Percentiles rank a stretch among this genome's conserved stretches.
Conservation (phyloP, 441 rosid species). For the Cnidoscolus chayamansa region DNA sequence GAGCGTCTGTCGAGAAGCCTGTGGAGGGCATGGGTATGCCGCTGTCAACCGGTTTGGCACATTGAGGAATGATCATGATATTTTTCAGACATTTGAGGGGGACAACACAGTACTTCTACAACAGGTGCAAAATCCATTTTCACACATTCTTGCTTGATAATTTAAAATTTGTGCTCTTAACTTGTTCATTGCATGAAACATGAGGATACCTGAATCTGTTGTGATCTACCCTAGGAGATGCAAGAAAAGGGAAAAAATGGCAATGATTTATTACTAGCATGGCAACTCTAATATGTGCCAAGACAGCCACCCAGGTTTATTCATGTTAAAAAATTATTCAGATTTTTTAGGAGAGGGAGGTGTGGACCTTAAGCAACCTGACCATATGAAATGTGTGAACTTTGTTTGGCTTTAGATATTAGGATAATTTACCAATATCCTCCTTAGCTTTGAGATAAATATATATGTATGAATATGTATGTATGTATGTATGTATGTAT, state of each 20-base stretch:
- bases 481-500: too few relatives aligned
- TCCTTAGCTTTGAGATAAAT: too few relatives aligned
- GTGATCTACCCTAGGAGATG: background rate
- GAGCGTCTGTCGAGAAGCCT: conserved; percentile 89
- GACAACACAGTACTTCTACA: conserved; percentile 98
- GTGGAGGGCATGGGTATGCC: conserved; percentile 99
- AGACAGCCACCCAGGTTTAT: background rate
- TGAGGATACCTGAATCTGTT: background rate
- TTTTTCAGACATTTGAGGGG: conserved; percentile 98
- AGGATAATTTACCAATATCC: too few relatives aligned
- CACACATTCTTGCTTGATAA: conserved; percentile 16
- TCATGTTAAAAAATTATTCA: background rate
- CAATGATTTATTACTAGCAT: background rate
- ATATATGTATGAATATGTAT: too few relatives aligned
- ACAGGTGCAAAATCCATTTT: conserved; percentile 43
- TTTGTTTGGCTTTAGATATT: too few relatives aligned
- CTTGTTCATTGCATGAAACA: conserved; percentile 2
- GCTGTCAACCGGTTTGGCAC: conserved; percentile 94
- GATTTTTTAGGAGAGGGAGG: background rate
- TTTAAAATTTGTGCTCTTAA: conserved; percentile 2
- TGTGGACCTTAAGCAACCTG: background rate
- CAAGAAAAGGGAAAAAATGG: background rate
- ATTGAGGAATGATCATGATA: conserved; percentile 97
- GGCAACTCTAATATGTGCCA: background rate
- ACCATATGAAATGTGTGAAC: background rate